phyloP scores from a whole-genome alignment of 805 yeast genomes.

The Yamadazyma kitorensis region DNA sequence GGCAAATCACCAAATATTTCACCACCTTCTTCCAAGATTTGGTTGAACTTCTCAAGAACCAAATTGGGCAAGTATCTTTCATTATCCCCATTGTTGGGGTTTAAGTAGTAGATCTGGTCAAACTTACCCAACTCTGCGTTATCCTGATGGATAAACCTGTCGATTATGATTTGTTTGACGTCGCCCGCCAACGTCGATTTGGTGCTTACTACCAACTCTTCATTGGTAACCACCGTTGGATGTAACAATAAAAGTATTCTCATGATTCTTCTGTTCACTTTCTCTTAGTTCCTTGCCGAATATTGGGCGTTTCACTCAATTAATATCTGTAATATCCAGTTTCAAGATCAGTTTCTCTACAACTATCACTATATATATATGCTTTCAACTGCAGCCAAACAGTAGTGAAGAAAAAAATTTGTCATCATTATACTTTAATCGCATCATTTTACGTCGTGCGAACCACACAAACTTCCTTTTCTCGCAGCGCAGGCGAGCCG shows the following conservation, averaged over 20 bases:
- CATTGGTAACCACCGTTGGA: constrained; percentile 64
- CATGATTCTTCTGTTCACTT: constrained; percentile 3
- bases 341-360: too few species aligned
- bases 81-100: constrained; percentile 45
- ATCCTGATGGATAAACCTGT: constrained; percentile 52
- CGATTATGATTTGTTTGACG: constrained; percentile 53
- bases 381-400: too few species aligned
- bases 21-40: constrained; percentile 44
- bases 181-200: constrained; percentile 30
- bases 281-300: too few species aligned
- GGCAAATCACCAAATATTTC: constrained; percentile 53
- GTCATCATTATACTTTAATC: too few species aligned
- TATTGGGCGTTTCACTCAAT: too few species aligned
- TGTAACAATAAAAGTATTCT: constrained; percentile 48
- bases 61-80: constrained; percentile 44
- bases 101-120: constrained; percentile 50
- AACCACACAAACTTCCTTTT: too few species aligned
- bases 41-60: constrained; percentile 19
- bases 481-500: too few species aligned
- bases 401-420: too few species aligned
- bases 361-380: too few species aligned
- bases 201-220: constrained; percentile 39
- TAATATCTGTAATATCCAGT: too few species aligned
- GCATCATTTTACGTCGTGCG: too few species aligned
- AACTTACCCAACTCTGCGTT: constrained; percentile 34